Evolutionary conservation across 192 early-diverging fungal genomes (phyloP), one percentile per base, ranked within the genome.

Genomic region (Dimargaris verticillata): DNA sequence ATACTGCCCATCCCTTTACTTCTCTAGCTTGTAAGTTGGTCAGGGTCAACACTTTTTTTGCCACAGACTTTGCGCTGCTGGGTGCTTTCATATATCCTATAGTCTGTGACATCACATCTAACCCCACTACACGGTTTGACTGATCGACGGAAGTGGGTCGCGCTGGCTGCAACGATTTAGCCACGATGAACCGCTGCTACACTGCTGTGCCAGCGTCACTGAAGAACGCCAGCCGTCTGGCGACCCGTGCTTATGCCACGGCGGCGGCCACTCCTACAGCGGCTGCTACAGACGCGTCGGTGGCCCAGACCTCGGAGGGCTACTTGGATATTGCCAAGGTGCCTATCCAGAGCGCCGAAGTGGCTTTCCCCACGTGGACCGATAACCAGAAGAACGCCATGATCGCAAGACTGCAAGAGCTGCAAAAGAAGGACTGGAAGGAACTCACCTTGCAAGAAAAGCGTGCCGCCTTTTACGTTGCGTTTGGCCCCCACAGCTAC

Each of bases 371-470:
- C 33, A 73, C 70, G 62, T 70, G 67, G 42, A 70, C 85, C 24
- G 74, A 85, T 61, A 75, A 78, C 62, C 90, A 95, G 73, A 88
- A 94, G 79, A 75, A 74, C 61, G 82, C 87, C 59, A 82, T 95
- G 58, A 72, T 86, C 61, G 88, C 85, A 66, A 68, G 77, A 44
- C 80, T 98, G 28, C 78, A 78, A 63, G 87, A 87, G 70, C 78
- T 76, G 63, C 90, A 95, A 80, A 93, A 92, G 80, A 87, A 80
- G 50, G 91, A 98, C 80, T 98, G 95, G 95, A 88, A 88, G 77
- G 79, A 81, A 64, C 72, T 98, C 64, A 73, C 92, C 53, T 63
- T 87, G 67, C 93, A 96, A 57, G 82, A 98, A 76, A 98, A 98
- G 86, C 85, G 88, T 68, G 89, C 95, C 66, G 91, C 86, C 57